Conservation (phyloP, 2,329 filamentous ascomycete genomes). For the Epichloe hybrida region DNA sequence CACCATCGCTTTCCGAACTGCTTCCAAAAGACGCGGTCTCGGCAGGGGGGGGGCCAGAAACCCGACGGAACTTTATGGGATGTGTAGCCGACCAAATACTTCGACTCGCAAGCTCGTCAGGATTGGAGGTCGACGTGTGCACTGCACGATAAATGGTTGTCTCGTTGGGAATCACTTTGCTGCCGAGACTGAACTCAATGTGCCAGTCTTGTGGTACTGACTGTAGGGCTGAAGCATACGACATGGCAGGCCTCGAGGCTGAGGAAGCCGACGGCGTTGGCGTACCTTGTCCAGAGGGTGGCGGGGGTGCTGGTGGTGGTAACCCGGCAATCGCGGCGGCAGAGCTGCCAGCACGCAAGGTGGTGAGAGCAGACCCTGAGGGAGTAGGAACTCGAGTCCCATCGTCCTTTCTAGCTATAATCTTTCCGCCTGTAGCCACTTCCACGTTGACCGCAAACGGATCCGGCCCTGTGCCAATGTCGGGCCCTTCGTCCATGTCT, state of each 20-base stretch:
- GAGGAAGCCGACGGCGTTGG: conserved; percentile 40
- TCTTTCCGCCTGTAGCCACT: conserved; percentile 70
- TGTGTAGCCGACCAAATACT: conserved; percentile 87
- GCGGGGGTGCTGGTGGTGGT: conserved; percentile 1
- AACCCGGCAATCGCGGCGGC: conserved; percentile 10
- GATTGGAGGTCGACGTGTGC: conserved; percentile 42
- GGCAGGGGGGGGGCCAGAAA: conserved; percentile 65
- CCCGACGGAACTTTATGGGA: conserved; percentile 80
- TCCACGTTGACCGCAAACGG: conserved; percentile 86
- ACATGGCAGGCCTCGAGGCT: conserved; percentile 46
- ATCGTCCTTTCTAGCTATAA: conserved; percentile 85
- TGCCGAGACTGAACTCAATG: conserved; percentile 84
- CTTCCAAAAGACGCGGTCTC: conserved; percentile 51
- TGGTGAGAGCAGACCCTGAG: conserved; percentile 25
- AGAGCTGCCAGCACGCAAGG: conserved; percentile 26
- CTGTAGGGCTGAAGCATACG: conserved; percentile 75
- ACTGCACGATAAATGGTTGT: conserved; percentile 94
- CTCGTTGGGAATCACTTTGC: conserved; percentile 72
- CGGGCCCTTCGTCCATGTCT: conserved; percentile 61
- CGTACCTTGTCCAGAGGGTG: conserved; percentile 24
- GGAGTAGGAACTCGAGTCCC: conserved; percentile 78
- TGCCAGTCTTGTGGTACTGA: conserved; percentile 86
- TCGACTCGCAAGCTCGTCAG: conserved; percentile 53
- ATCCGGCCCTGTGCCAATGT: conserved; percentile 40
- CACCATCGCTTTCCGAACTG: conserved; percentile 33